A percentile compares a stretch with the other conserved stretches of the same genome.
Conservation (phyloP, 1,284 basidiomycete species). For the Sanguinoderma infundibulare region DNA sequence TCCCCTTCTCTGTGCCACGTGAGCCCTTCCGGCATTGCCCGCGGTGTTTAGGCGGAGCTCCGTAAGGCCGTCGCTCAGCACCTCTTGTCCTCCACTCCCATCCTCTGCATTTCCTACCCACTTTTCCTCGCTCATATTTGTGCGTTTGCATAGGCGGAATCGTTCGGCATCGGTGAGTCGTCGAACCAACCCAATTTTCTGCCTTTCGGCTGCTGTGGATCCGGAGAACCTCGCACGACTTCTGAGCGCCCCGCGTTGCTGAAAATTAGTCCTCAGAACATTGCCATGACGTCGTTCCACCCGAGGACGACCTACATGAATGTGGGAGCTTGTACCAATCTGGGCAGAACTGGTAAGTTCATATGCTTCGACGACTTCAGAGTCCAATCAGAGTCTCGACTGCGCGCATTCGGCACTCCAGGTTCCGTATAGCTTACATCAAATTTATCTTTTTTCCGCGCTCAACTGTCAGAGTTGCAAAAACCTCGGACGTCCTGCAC, state of each 20-base stretch:
- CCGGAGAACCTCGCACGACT: not conserved
- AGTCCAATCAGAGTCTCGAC: too few relatives aligned
- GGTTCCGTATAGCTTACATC: too few relatives aligned
- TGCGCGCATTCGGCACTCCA: too few relatives aligned
- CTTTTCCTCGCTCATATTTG: not conserved
- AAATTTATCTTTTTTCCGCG: too few relatives aligned
- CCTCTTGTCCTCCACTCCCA: not conserved
- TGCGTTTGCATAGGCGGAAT: not conserved
- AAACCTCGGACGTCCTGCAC: too few relatives aligned
- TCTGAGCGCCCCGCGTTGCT: not conserved
- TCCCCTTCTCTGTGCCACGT: conserved; percentile 1
- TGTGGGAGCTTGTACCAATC: too few relatives aligned
- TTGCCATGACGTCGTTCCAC: not conserved
- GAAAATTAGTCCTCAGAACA: not conserved
- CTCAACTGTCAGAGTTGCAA: too few relatives aligned
- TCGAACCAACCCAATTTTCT: not conserved
- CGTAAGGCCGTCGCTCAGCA: not conserved
- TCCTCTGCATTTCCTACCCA: not conserved
- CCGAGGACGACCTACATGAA: not conserved
- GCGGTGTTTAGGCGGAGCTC: conserved; percentile 18
- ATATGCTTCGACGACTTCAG: too few relatives aligned
- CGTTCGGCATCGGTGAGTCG: not conserved
- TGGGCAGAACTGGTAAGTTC: too few relatives aligned
- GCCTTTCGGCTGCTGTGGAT: not conserved
- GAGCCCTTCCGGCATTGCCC: conserved; percentile 16